Conservation (phyloP, 805 yeast genomes). For the Myxozyma lipomycoides region DNA sequence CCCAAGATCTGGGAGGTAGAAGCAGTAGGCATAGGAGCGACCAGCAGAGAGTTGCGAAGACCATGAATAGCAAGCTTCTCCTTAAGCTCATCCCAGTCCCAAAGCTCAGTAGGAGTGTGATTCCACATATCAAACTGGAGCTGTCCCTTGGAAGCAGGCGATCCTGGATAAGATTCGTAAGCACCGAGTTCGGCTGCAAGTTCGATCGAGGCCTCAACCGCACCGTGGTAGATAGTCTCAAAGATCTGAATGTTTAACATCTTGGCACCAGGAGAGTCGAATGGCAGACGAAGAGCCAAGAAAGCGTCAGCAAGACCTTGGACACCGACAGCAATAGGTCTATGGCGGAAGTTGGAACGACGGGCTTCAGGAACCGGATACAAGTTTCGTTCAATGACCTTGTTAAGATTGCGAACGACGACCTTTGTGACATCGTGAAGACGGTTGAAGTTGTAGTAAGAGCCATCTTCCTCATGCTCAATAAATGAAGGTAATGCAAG, state of each 20-base stretch:
- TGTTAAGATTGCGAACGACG: constrained; percentile 71
- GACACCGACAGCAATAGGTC: constrained; percentile 98
- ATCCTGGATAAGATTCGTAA: constrained; percentile 71
- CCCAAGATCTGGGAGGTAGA: constrained; percentile 95
- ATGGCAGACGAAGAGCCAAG: constrained; percentile 74
- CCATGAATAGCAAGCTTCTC: constrained; percentile 59
- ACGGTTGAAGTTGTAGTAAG: constrained; percentile 64
- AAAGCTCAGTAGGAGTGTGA: constrained; percentile 68
- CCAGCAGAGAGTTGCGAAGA: constrained; percentile 76
- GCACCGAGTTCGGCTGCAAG: constrained; percentile 66
- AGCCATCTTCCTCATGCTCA: constrained; percentile 45
- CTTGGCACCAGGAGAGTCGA: constrained; percentile 77
- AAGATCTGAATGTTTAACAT: constrained; percentile 76
- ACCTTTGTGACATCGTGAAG: constrained; percentile 76
- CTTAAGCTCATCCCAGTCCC: constrained; percentile 82
- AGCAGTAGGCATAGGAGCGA: constrained; percentile 98
- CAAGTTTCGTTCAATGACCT: constrained; percentile 74
- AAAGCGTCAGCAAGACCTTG: constrained; percentile 93
- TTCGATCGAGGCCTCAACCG: constrained; percentile 82
- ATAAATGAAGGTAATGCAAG: constrained; percentile 81
- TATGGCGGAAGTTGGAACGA: constrained; percentile 69
- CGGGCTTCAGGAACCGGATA: constrained; percentile 81
- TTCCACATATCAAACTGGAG: constrained; percentile 89
- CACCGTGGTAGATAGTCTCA: constrained; percentile 94
- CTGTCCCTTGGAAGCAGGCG: constrained; percentile 83